Percentiles rank a stretch among this genome's conserved stretches.
Evolutionary conservation across 305 asterid genomes (phyloP).

Genomic region (Fraxinus ornus): DNA sequence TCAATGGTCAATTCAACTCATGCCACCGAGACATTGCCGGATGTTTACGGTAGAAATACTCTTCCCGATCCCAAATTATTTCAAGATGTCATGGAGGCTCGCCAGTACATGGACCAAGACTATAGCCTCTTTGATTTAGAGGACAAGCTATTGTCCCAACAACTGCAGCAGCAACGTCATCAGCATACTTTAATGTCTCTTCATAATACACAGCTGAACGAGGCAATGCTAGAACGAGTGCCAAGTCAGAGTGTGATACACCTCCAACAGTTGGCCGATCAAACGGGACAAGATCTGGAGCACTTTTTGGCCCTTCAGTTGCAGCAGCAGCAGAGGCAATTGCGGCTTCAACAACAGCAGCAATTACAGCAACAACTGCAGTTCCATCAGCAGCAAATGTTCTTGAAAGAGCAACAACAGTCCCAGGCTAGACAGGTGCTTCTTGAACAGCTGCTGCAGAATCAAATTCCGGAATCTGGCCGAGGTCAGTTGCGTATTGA

Average conservation of each 20-base stretch:
- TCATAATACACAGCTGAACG: constrained; percentile 55
- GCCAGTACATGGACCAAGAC: constrained; percentile 55
- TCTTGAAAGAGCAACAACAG: constrained; percentile 72
- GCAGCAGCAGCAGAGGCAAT: constrained; percentile 81
- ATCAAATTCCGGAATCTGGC: constrained; percentile 68
- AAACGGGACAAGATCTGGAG: constrained; percentile 63
- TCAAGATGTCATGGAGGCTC: constrained; percentile 58
- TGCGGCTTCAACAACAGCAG: constrained; percentile 66
- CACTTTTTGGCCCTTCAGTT: constrained; percentile 67
- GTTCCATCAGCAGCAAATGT: constrained; percentile 71
- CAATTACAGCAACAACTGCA: constrained; percentile 66
- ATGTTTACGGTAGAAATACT: constrained; percentile 45
- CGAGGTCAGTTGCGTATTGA: constrained; percentile 66
- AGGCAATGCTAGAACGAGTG: constrained; percentile 52
- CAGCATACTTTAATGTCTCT: constrained; percentile 53
- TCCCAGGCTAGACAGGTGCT: constrained; percentile 73
- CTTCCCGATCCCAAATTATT: constrained; percentile 51
- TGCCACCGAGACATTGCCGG: constrained; percentile 53
- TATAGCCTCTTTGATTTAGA: constrained; percentile 52
- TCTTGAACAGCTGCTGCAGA: constrained; percentile 79
- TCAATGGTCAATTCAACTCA: constrained; percentile 40
- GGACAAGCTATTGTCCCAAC: constrained; percentile 63
- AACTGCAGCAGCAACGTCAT: constrained; percentile 51
- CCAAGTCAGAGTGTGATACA: constrained; percentile 51
- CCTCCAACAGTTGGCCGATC: constrained; percentile 59